Base-by-base conservation (phyloP, 1,284 basidiomycete species). In the Wallemia hederae region DNA sequence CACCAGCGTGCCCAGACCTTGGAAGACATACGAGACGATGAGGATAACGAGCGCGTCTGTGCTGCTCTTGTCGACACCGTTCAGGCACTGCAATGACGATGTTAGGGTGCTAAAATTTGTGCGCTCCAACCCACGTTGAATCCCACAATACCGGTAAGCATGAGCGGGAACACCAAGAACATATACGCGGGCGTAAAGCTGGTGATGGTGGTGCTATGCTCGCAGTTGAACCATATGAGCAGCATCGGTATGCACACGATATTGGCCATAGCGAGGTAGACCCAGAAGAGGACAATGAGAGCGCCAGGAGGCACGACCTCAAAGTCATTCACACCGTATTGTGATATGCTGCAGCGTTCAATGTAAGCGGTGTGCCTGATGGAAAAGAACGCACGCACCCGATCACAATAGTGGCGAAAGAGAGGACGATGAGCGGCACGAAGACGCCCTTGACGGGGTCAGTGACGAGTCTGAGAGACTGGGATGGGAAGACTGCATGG, bases 391-490 rank as follows among this genome's bases (percentile, higher is more conserved):
- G 1, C 22, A 58, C 24, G 3, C 22, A 26, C 29, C 24, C 26
- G 19, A 61, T 60, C 19, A 60, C 28, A 2, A 28, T 49, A 7
- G 27, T 61, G 2, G 59, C 63, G 27, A 63, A 63, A 24, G 61
- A 61, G 27, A 63, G 59, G 1, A 60, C 60, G 27, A 61, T 59
- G 28, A 64, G 58, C 2, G 63, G 61, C 17, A 64, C 64, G 56
- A 64, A 64, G 26, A 64, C 61, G 2, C 64, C 64, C 55, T 59
- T 62, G 14, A 63, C 63, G 9, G 64, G 64, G 57, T 64, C 64
- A 2, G 34, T 60, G 27, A 63, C 61, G 26, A 55, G 49, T 24
- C 59, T n/a, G 2, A 33, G 17, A 27, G n/a, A 58, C 58, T 27
- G 57, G 1, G 57, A 22, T 27, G 49, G 28, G 39, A 63, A 63